Conservation (phyloP, 2,329 filamentous ascomycete genomes). For the Fonsecaea nubica region DNA sequence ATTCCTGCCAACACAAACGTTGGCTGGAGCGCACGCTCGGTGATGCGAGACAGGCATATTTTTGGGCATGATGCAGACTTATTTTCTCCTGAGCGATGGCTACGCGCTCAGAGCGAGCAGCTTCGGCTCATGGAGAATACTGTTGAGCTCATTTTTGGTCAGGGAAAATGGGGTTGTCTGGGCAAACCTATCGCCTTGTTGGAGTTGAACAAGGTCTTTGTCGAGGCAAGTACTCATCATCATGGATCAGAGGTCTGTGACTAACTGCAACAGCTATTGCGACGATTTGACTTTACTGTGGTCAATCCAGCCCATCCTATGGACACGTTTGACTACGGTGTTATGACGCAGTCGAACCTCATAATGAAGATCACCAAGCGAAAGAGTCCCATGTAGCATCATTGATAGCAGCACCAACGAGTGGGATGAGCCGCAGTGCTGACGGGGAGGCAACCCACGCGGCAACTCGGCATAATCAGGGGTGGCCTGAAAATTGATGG, state of each 20-base stretch:
- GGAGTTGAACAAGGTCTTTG: conserved; percentile 4
- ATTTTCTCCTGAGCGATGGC: not conserved
- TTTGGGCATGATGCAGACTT: conserved; percentile 3
- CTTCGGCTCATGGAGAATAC: not conserved
- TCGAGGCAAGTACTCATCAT: not conserved
- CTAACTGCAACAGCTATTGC: not conserved
- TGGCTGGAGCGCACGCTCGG: not conserved
- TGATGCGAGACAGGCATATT: not conserved
- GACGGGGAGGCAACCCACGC: no score
- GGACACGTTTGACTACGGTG: conserved; percentile 4
- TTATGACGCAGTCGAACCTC: not conserved
- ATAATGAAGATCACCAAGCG: conserved; percentile 1
- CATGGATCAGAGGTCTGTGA: not conserved
- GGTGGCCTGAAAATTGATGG: no score
- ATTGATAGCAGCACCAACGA: not conserved
- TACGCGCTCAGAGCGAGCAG: not conserved
- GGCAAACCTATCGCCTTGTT: conserved; percentile 1
- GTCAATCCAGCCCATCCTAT: conserved; percentile 4
- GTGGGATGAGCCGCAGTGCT: not conserved
- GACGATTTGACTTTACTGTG: conserved; percentile 1
- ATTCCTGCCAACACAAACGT: conserved; percentile 6
- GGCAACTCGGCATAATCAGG: no score
- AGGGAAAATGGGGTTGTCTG: conserved; percentile 5
- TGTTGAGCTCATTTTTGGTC: not conserved
- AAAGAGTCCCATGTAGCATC: not conserved